Percentiles rank a stretch among this genome's conserved stretches.
These are phyloP conservation scores for Pachysandra terminalis DNA, from an alignment of 164 flowering plant species.

Conservation along the genomic window DNA sequence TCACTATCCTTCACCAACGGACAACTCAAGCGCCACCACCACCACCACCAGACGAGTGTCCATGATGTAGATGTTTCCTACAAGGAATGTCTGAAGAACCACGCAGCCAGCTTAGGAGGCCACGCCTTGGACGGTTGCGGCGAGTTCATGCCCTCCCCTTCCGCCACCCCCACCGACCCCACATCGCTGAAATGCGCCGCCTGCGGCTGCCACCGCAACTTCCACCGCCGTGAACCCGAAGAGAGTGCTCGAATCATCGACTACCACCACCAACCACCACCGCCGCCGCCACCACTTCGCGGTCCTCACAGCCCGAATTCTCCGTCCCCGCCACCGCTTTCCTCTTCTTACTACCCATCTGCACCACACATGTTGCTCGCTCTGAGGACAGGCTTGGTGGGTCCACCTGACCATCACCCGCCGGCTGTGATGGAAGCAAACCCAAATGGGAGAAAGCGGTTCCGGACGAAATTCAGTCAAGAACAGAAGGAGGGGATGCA, in stretches of 20 bases:
- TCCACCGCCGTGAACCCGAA: constrained; percentile 52
- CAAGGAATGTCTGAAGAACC: constrained; percentile 57
- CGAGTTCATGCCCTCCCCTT: constrained; percentile 51
- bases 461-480: constrained; percentile 60
- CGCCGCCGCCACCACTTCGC: constrained; percentile 14
- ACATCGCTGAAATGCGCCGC: constrained; percentile 55
- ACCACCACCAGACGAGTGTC: constrained; percentile 7
- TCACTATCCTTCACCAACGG: constrained; percentile 41
- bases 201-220: constrained; percentile 68
- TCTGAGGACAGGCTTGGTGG: constrained; percentile 28
- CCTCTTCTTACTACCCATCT: constrained; percentile 31
- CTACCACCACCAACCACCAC: constrained; percentile 4
- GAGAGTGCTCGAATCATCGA: neutral
- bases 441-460: constrained; percentile 46
- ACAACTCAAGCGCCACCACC: constrained; percentile 32
- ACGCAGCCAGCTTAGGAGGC: constrained; percentile 49
- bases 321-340: constrained; percentile 36
- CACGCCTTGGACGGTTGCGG: constrained; percentile 64
- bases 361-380: constrained; percentile 57
- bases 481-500: constrained; percentile 81
- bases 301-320: constrained; percentile 21
- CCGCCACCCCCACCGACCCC: constrained; percentile 32
- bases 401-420: constrained; percentile 2
- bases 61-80: constrained; percentile 29
- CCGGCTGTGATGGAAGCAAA: neutral